phyloP scores from a whole-genome alignment of 176 grass and related monocot species.

The Themeda triandra region DNA sequence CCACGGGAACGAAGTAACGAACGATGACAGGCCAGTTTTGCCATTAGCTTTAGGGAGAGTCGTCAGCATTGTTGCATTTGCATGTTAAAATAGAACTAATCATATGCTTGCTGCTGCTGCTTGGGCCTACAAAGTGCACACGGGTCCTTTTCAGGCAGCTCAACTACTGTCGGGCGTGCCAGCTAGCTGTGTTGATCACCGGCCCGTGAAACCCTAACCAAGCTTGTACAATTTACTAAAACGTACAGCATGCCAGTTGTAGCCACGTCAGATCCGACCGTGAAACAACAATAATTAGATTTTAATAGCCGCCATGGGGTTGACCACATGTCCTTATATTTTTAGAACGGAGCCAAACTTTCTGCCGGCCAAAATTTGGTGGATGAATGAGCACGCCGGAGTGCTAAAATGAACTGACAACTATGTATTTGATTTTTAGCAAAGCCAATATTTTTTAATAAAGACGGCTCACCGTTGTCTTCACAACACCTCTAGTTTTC shows the following conservation, averaged over 20 bases:
- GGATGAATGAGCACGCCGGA: neutral
- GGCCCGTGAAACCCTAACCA: neutral
- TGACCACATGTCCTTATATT: neutral
- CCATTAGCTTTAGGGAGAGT: neutral
- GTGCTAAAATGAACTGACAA: no score
- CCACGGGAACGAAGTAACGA: neutral
- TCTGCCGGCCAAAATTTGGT: neutral
- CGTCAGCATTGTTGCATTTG: neutral
- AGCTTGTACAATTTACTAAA: neutral
- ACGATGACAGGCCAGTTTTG: neutral
- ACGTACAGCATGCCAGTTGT: neutral
- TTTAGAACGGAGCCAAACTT: neutral
- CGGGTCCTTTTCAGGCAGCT: constrained; percentile 9
- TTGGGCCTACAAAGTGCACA: neutral
- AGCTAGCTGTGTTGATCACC: neutral
- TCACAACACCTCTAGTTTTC: no score
- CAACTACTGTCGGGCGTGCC: constrained; percentile 24
- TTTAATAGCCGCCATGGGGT: neutral
- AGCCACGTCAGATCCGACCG: constrained; percentile 5
- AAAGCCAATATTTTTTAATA: neutral
- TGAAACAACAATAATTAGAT: neutral
- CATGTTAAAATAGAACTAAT: neutral
- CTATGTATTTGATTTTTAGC: no score
- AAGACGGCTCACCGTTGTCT: no score
- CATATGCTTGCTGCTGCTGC: neutral